Evolutionary conservation across 768 basidiomycete genomes (phyloP).

Genomic region (Serpula lacrymans): DNA sequence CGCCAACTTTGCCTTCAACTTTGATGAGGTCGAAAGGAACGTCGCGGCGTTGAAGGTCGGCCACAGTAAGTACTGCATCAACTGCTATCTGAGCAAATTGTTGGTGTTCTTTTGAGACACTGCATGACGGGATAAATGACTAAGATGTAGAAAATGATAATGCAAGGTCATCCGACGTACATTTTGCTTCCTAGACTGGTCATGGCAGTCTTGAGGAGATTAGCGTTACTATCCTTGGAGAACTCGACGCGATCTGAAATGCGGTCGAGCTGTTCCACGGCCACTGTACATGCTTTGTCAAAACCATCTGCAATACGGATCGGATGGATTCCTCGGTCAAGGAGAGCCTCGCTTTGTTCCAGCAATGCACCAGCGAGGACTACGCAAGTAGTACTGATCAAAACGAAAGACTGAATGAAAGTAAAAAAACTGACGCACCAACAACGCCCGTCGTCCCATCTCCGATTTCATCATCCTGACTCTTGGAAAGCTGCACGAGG

Average conservation of each 20-base stretch:
- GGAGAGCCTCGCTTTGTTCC: constrained; percentile 90
- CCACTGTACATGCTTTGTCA: constrained; percentile 89
- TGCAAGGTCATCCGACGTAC: constrained; percentile 40
- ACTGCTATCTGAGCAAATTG: constrained; percentile 98
- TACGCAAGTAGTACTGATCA: constrained; percentile 22
- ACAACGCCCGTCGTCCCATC: constrained; percentile 99
- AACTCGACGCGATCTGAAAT: constrained; percentile 91
- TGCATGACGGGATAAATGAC: constrained; percentile 26
- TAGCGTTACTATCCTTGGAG: constrained; percentile 75
- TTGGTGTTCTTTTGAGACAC: constrained; percentile 93
- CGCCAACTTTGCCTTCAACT: constrained; percentile 98
- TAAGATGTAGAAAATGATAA: constrained; percentile 6
- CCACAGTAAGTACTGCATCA: constrained; percentile 92
- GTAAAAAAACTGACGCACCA: constrained; percentile 52
- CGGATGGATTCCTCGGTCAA: constrained; percentile 99
- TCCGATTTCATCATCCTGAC: constrained; percentile 99
- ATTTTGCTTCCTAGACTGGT: constrained; percentile 98
- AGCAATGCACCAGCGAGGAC: constrained; percentile 97
- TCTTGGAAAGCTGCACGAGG: constrained; percentile 93
- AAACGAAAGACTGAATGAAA: constrained; percentile 4
- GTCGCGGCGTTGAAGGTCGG: constrained; percentile 91
- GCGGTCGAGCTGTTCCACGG: constrained; percentile 84
- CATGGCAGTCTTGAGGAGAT: constrained; percentile 91
- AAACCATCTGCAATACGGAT: constrained; percentile 99
- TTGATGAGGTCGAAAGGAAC: constrained; percentile 99